Base-by-base conservation (phyloP, 805 yeast genomes). In the Monosporozyma yasuniensis region DNA sequence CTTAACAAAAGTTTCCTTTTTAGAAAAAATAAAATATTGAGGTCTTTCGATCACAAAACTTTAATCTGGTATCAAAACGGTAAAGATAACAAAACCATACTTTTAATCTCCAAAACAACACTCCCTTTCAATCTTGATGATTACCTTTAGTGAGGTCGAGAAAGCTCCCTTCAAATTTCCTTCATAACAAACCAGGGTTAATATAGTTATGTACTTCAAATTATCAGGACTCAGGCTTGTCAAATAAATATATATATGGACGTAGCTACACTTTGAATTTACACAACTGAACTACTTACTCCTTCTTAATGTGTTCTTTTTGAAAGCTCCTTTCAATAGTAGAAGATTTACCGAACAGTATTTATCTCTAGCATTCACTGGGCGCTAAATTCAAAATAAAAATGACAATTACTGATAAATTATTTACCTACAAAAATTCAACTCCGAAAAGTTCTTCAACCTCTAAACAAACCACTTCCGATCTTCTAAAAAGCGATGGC, bases 401-500 rank as follows among this genome's bases (percentile, higher is more conserved):
- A 42, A 53, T 56, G 55, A 52, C 58, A 11, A 47, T 51, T 14
- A 50, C 53, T n/a, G 54, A 50, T 38, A 53, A 47, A 25, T 25
- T 49, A 19, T 27, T 12, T 21, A 21, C 46, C 19, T 47, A 50
- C n/a, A 37, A 38, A 3, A 42, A 23, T 12, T 18, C 45, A 4
- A 42, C 30, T 3, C 45, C 49, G 23, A 43, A 42, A 14, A 46
- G 41, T 32, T 44, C 42, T 22, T 8, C 46, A 28, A 5, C 47
- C 6, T 23, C 30, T n/a, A 47, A 46, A 16, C 63, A 60, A n/a
- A 51, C 49, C 34, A 51, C 48, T 14, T 56, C 61, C 30, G 51
- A 56, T 1, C 64, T 48, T 52, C 54, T 18, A 30, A 42, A 6
- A 49, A 50, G 16, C 59, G 30, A 19, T 16, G 45, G 7, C 16